Evolutionary conservation across 164 flowering plant genomes (phyloP), one percentile per base, ranked within the genome.

Genomic region (Malania oleifera): DNA sequence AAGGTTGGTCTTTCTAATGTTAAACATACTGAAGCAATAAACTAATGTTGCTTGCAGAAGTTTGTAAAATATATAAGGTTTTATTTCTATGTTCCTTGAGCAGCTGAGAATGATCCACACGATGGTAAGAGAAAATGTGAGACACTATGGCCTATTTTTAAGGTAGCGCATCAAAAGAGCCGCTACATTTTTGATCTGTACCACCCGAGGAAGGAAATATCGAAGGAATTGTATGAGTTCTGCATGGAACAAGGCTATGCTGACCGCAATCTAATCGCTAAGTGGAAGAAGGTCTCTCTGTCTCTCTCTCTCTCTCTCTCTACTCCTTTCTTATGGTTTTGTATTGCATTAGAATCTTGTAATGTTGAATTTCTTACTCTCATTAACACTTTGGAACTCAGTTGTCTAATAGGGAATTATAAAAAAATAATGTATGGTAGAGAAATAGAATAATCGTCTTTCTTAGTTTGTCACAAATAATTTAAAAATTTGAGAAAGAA

Each of bases 61-160:
- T n/a, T 40, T 28, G 11, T 15, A n/a, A 8, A 22, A 39, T 43
- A 40, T 31, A 7, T 3, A 19, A 17, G 28, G 18, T 34, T 15
- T 59, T 4, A 35, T 53, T n/a, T 56, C n/a, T 67, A 39, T 25
- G 2, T 24, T 60, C 50, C n/a, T 53, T 63, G 57, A 57, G 64
- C 82, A 86, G 96, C 91, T 58, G 88, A 87, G 61, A 77, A 80
- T 73, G 95, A 89, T 68, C 77, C 89, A 6, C 80, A 85, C 73
- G 96, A 89, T 73, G 90, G 86, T 2, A 89, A 87, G 69, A 81
- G 96, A 62, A 89, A 85, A 63, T 89, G 95, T 67, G 95, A 89
- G 69, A 70, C 75, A 14, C 50, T 87, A 64, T 89, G 97, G 90
- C 95, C 95, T 43, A 89, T 89, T 37, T 89, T 89, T 57, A 82